Percentiles rank a stretch among this genome's conserved stretches.
Conservation (phyloP, 2,329 filamentous ascomycete genomes). For the Xylaria sp. region DNA sequence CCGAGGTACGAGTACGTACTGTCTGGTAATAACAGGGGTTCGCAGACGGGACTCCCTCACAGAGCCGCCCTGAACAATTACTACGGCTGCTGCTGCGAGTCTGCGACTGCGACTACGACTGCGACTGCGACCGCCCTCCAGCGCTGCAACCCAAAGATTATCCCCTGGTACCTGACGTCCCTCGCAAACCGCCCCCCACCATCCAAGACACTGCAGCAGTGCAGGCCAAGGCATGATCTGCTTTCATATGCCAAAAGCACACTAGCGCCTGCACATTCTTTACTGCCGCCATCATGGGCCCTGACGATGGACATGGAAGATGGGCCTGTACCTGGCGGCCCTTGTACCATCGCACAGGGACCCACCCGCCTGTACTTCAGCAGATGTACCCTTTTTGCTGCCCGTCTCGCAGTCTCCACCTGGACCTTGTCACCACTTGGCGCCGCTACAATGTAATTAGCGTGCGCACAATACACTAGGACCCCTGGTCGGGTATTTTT, state of each 20-base stretch:
- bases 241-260: not conserved
- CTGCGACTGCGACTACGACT: too few species aligned
- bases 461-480: not conserved
- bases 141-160: constrained; percentile 17
- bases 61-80: too few species aligned
- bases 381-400: constrained; percentile 3
- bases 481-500: constrained; percentile 31
- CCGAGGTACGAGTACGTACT: too few species aligned
- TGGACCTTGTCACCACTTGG: constrained; percentile 14
- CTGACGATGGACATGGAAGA: not conserved
- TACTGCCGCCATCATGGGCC: constrained; percentile 1
- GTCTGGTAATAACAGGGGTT: too few species aligned
- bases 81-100: too few species aligned
- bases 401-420: constrained; percentile 1
- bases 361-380: not conserved
- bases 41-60: too few species aligned
- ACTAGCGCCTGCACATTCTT: too few species aligned
- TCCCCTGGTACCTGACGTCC: constrained; percentile 18
- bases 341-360: too few species aligned
- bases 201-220: too few species aligned
- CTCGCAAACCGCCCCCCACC: not conserved
- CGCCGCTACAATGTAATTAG: too few species aligned
- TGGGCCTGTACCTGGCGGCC: too few species aligned
- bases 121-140: too few species aligned
- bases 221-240: constrained; percentile 16